Evolutionary conservation across 108 stramenopile genomes (phyloP).

Genomic region (Conticribra weissflogii): DNA sequence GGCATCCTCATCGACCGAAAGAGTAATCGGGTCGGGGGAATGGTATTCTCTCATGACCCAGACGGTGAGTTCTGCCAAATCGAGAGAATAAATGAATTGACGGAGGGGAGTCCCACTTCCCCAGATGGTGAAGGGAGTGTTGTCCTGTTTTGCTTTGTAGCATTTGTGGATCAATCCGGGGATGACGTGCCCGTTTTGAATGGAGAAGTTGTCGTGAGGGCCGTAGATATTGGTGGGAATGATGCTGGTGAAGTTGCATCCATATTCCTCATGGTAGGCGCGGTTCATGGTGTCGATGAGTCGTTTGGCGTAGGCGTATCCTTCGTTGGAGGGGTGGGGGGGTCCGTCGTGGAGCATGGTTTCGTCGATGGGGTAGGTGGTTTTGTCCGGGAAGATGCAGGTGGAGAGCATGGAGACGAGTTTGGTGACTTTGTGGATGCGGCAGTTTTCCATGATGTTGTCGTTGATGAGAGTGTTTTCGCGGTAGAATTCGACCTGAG

Average conservation of each 20-base stretch:
- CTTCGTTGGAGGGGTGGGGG: slow-evolving; percentile 96
- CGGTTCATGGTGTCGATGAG: slow-evolving; percentile 99
- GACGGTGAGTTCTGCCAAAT: slow-evolving; percentile 96
- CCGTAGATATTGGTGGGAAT: slow-evolving; percentile 99
- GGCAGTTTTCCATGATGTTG: slow-evolving; percentile 94
- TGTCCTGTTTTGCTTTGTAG: slow-evolving; percentile 90
- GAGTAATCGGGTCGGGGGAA: slow-evolving; percentile 91
- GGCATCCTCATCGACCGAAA: slow-evolving; percentile 91
- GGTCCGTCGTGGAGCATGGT: slow-evolving; percentile 99
- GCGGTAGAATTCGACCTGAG: slow-evolving; percentile 96
- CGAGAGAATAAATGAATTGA: slow-evolving; percentile 95
- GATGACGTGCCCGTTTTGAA: slow-evolving; percentile 97
- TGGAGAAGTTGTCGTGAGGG: slow-evolving; percentile 94
- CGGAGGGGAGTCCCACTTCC: slow-evolving; percentile 95
- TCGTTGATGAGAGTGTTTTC: slow-evolving; percentile 98
- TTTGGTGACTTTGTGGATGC: slow-evolving; percentile 95
- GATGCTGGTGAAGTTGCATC: slow-evolving; percentile 97
- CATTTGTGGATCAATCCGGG: slow-evolving; percentile 99
- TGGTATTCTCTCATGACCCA: slow-evolving; percentile 96
- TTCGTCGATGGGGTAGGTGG: slow-evolving; percentile 99
- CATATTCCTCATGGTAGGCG: slow-evolving; percentile 96
- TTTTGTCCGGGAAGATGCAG: slow-evolving; percentile 99
- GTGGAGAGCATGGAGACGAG: slow-evolving; percentile 97
- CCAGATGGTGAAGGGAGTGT: slow-evolving; percentile 95
- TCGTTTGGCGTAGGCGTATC: slow-evolving; percentile 99